Percentiles rank a stretch among this genome's conserved stretches.
Evolutionary conservation across 768 basidiomycete genomes (phyloP).

Genomic region (Boletus rex-veris): DNA sequence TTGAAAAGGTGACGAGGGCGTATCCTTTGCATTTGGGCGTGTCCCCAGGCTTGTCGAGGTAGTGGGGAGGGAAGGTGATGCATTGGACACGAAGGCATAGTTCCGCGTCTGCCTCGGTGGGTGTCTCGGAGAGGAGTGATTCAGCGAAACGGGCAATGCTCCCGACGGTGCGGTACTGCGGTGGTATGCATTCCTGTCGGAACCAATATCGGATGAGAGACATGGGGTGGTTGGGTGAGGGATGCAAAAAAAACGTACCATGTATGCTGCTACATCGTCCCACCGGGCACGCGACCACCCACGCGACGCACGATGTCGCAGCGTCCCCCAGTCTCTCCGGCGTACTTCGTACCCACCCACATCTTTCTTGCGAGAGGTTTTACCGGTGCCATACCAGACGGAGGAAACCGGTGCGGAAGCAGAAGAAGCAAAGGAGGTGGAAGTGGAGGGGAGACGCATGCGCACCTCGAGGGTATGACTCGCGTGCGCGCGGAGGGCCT

Average conservation of each 20-base stretch:
- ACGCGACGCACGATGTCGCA: slow-evolving; percentile 19
- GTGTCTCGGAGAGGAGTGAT: slow-evolving; percentile 27
- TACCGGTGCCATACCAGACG: slow-evolving; percentile 34
- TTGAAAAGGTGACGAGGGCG: slow-evolving; percentile 59
- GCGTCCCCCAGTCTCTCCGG: slow-evolving; percentile 42
- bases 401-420: slow-evolving; percentile 34
- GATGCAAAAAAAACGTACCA: slow-evolving; percentile 39
- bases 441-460: slow-evolving; percentile 43
- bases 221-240: neutral
- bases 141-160: slow-evolving; percentile 46
- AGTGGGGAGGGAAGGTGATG: slow-evolving; percentile 59
- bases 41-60: slow-evolving; percentile 54
- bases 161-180: slow-evolving; percentile 47
- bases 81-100: slow-evolving; percentile 41
- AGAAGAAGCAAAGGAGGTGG: slow-evolving; percentile 11
- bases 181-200: slow-evolving; percentile 67
- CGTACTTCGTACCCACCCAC: slow-evolving; percentile 65
- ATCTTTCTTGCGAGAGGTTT: slow-evolving; percentile 30
- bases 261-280: slow-evolving; percentile 62
- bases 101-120: neutral
- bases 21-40: slow-evolving; percentile 69
- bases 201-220: too few relatives aligned
- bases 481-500: slow-evolving; percentile 53
- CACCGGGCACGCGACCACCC: slow-evolving; percentile 46
- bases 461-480: slow-evolving; percentile 53